Conservation (phyloP, 495 filamentous ascomycete species). For the Penicillium tannophilum region DNA sequence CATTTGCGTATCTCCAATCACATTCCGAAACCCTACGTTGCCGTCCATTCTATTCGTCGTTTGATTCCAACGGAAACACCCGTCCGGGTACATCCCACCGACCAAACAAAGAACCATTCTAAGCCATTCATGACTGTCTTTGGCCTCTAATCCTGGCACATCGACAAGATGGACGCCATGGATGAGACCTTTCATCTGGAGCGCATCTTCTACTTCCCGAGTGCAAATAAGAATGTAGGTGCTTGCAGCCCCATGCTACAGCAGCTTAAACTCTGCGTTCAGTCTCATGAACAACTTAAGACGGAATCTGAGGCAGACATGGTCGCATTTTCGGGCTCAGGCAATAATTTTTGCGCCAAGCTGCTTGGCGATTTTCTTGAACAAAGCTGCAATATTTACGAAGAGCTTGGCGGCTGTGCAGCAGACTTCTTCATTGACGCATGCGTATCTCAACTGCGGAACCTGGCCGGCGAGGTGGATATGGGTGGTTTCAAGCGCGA, state of each 20-base stretch:
- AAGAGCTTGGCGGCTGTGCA: slow-evolving; percentile 74
- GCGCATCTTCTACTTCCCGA: slow-evolving; percentile 49
- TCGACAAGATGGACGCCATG: slow-evolving; percentile 4
- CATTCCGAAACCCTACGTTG: neutral
- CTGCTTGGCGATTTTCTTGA: slow-evolving; percentile 62
- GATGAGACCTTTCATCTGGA: slow-evolving; percentile 46
- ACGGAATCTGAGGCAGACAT: slow-evolving; percentile 43
- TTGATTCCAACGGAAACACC: neutral
- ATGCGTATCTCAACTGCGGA: slow-evolving; percentile 53
- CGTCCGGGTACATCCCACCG: neutral
- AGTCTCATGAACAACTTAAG: slow-evolving; percentile 32
- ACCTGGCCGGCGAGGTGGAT: slow-evolving; percentile 29
- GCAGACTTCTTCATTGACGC: slow-evolving; percentile 68
- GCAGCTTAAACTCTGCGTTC: slow-evolving; percentile 26
- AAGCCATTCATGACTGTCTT: neutral
- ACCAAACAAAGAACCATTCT: neutral
- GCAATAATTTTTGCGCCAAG: slow-evolving; percentile 63
- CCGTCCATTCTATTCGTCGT: neutral
- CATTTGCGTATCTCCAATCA: neutral
- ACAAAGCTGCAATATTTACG: slow-evolving; percentile 45
- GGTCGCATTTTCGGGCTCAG: slow-evolving; percentile 36
- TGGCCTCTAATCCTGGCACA: neutral
- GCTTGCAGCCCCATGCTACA: slow-evolving; percentile 21
- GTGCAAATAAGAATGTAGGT: neutral
- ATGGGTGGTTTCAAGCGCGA: slow-evolving; percentile 44